phyloP scores from a whole-genome alignment of 495 filamentous ascomycete species.

The Trichodelitschia bisporula region DNA sequence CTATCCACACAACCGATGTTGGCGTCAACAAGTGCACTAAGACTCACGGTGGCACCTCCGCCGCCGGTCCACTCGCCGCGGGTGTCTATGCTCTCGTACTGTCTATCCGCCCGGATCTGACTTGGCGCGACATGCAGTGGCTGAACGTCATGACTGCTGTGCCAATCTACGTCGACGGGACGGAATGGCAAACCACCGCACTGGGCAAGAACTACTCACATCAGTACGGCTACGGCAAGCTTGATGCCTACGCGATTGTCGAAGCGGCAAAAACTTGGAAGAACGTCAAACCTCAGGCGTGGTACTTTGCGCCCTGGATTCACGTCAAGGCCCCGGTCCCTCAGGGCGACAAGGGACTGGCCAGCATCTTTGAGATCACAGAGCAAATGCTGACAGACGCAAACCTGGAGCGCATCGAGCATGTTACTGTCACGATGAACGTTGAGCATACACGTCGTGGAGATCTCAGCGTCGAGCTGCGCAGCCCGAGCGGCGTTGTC shows the following conservation, averaged over 20 bases:
- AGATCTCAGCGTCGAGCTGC: conserved; percentile 78
- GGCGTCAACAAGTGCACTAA: conserved; percentile 54
- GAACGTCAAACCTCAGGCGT: conserved; percentile 86
- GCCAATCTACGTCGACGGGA: conserved; percentile 46
- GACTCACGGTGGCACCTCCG: conserved; percentile 83
- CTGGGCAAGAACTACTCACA: conserved; percentile 78
- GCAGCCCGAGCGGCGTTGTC: conserved; percentile 57
- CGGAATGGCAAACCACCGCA: conserved; percentile 55
- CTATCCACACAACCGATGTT: conserved; percentile 92
- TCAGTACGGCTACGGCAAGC: conserved; percentile 82
- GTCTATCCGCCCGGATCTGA: conserved; percentile 60
- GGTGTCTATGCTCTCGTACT: conserved; percentile 87
- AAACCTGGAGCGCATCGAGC: conserved; percentile 69
- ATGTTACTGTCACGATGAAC: conserved; percentile 97
- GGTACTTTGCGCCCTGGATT: conserved; percentile 83
- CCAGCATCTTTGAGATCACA: conserved; percentile 55
- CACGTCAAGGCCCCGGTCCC: conserved; percentile 71
- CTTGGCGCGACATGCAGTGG: conserved; percentile 89
- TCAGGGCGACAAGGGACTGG: conserved; percentile 58
- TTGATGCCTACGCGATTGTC: conserved; percentile 70
- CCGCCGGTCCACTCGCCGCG: conserved; percentile 75
- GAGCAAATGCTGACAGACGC: conserved; percentile 47
- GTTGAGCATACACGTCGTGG: conserved; percentile 64
- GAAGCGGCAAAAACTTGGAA: conserved; percentile 69
- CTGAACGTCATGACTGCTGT: conserved; percentile 66